A percentile compares a stretch with the other conserved stretches of the same genome.
These are phyloP conservation scores for Blastocystis hominis DNA, from an alignment of 352 stramenopile genomes.

Conservation along the genomic window DNA sequence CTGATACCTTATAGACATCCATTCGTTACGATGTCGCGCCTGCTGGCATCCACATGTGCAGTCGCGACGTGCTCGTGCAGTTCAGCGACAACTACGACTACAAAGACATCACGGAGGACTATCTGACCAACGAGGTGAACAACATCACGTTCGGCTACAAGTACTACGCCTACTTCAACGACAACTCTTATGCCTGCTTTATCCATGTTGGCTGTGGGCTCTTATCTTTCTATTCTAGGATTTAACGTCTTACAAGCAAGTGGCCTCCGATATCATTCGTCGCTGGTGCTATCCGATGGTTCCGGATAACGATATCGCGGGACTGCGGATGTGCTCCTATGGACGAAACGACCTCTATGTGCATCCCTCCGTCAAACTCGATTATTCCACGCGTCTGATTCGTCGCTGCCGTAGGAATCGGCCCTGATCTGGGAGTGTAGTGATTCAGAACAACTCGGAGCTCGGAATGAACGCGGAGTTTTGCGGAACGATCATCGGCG, in stretches of 20 bases:
- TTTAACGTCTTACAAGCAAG: neutral
- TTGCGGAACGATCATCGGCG: neutral
- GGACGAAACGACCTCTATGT: conserved; percentile 13
- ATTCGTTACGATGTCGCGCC: conserved; percentile 19
- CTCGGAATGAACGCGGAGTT: neutral
- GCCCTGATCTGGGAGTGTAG: neutral
- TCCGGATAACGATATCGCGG: conserved; percentile 11
- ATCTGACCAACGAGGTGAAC: conserved; percentile 46
- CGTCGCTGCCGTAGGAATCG: neutral
- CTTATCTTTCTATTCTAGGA: neutral
- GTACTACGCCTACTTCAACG: conserved; percentile 51
- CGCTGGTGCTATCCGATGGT: conserved; percentile 41
- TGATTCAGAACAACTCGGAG: neutral
- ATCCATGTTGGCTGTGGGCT: neutral
- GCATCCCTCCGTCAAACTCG: neutral
- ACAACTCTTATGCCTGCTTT: neutral
- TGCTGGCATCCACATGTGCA: conserved; percentile 22
- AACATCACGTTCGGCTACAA: conserved; percentile 38
- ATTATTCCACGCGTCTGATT: neutral
- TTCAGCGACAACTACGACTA: conserved; percentile 57
- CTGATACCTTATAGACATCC: neutral
- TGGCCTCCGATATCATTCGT: conserved; percentile 1
- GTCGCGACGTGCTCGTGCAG: conserved; percentile 14
- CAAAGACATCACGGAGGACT: conserved; percentile 23
- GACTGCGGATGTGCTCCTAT: neutral